A percentile compares a stretch with the other conserved stretches of the same genome.
These are phyloP conservation scores for Backusella westeae DNA, from an alignment of 192 early-diverging fungal species.

Conservation along the genomic window DNA sequence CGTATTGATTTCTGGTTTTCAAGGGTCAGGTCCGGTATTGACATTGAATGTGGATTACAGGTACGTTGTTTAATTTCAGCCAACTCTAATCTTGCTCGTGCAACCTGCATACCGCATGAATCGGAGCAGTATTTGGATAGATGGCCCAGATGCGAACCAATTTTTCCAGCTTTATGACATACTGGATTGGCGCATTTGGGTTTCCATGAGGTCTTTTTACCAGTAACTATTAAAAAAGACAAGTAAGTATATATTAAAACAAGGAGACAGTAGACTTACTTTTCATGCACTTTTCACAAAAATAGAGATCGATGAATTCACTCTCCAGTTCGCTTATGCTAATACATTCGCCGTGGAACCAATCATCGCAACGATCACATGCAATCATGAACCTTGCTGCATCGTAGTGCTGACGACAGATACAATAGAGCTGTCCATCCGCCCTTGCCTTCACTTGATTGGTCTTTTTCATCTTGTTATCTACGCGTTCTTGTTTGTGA, in stretches of 20 bases:
- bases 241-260: neutral
- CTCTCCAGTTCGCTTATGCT: slow-evolving; percentile 55
- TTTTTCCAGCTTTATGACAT: slow-evolving; percentile 41
- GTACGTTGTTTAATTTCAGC: slow-evolving; percentile 38
- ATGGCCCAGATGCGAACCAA: slow-evolving; percentile 12
- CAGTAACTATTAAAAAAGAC: slow-evolving; percentile 30
- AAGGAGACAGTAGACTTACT: slow-evolving; percentile 30
- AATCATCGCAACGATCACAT: slow-evolving; percentile 72
- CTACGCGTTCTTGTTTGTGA: neutral
- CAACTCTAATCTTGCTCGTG: slow-evolving; percentile 40
- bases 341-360: slow-evolving; percentile 78
- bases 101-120: slow-evolving; percentile 50
- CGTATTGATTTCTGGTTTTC: slow-evolving; percentile 31
- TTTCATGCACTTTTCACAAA: slow-evolving; percentile 56
- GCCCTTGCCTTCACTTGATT: neutral
- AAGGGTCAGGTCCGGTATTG: slow-evolving; percentile 12
- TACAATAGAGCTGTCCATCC: slow-evolving; percentile 45
- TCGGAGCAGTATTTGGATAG: slow-evolving; percentile 49
- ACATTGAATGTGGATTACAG: neutral
- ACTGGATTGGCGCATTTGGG: slow-evolving; percentile 45
- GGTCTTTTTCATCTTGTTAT: neutral
- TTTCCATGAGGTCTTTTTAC: slow-evolving; percentile 45
- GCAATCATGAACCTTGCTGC: slow-evolving; percentile 67
- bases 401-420: slow-evolving; percentile 59
- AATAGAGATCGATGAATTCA: slow-evolving; percentile 59